Percentiles rank a stretch among this genome's conserved stretches.
Conservation (phyloP, 805 yeast species). For the Candida insectorum region DNA sequence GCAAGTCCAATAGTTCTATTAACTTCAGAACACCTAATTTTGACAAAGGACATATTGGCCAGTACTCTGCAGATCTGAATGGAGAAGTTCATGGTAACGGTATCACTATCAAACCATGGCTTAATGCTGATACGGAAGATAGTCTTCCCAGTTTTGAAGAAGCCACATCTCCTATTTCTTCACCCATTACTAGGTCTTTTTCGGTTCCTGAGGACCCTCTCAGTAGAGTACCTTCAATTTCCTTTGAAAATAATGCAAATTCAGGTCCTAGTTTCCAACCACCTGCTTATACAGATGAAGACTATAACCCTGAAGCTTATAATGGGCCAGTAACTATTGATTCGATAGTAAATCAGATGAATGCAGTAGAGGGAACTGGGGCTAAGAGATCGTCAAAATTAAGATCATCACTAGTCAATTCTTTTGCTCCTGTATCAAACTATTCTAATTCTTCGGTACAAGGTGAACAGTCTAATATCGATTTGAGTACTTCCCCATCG, state of each 20-base stretch:
- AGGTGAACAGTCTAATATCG: not conserved
- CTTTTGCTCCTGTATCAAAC: constrained; percentile 25
- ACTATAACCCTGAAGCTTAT: constrained; percentile 2
- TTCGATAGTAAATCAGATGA: constrained; percentile 19
- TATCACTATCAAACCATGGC: constrained; percentile 26
- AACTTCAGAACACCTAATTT: constrained; percentile 40
- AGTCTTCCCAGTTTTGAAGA: constrained; percentile 63
- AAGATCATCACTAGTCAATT: constrained; percentile 26
- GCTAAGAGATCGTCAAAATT: constrained; percentile 18
- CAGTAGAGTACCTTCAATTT: constrained; percentile 30
- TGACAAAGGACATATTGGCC: constrained; percentile 8
- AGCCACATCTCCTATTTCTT: constrained; percentile 49
- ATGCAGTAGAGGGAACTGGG: constrained; percentile 5
- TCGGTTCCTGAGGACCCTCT: constrained; percentile 36
- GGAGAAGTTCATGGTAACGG: constrained; percentile 22
- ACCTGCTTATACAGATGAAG: constrained; percentile 11
- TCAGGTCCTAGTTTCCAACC: constrained; percentile 24
- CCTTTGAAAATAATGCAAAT: constrained; percentile 16
- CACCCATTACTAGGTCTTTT: constrained; percentile 34
- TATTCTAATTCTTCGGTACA: not conserved
- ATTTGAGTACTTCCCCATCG: constrained; percentile 3
- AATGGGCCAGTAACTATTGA: constrained; percentile 21
- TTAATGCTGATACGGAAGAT: constrained; percentile 17
- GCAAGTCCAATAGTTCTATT: constrained; percentile 14
- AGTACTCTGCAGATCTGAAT: not conserved